These are phyloP conservation scores for Vanderwaltozyma tropicalis DNA, from an alignment of 805 yeast genomes.

Conservation along the genomic window DNA sequence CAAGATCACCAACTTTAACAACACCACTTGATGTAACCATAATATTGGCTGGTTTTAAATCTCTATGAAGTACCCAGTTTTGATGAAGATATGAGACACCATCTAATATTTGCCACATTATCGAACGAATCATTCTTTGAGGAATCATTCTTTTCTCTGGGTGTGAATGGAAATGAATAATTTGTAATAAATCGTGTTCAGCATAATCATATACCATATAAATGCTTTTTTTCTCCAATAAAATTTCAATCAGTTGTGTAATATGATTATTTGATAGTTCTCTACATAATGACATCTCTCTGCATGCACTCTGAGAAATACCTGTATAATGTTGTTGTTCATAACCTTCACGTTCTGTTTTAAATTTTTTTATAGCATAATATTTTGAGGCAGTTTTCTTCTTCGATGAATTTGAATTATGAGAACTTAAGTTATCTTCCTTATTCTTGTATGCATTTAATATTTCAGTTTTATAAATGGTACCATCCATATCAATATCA, in stretches of 20 bases:
- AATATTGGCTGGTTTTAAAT: conserved; percentile 93
- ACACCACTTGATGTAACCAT: conserved; percentile 86
- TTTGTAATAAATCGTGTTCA: conserved; percentile 89
- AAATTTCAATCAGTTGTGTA: conserved; percentile 69
- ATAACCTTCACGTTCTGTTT: conserved; percentile 78
- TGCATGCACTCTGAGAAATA: conserved; percentile 86
- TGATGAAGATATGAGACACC: conserved; percentile 89
- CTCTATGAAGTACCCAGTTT: conserved; percentile 94
- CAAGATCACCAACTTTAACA: conserved; percentile 94
- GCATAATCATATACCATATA: conserved; percentile 95
- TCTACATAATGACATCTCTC: conserved; percentile 92
- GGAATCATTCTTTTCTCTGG: conserved; percentile 77
- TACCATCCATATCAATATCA: too few species aligned
- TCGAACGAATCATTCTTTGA: conserved; percentile 65
- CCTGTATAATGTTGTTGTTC: conserved; percentile 88
- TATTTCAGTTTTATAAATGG: too few species aligned
- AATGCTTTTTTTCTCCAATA: conserved; percentile 78
- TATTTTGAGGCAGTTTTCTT: conserved; percentile 24
- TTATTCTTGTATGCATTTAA: not conserved
- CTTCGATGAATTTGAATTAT: not conserved
- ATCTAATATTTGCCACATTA: conserved; percentile 83
- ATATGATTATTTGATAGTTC: conserved; percentile 76
- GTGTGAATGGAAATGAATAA: conserved; percentile 88
- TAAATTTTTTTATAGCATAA: conserved; percentile 90
- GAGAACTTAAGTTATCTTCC: not conserved